Evolutionary conservation across 2,329 filamentous ascomycete genomes (phyloP).

Genomic region (Juglanconis juglandina): DNA sequence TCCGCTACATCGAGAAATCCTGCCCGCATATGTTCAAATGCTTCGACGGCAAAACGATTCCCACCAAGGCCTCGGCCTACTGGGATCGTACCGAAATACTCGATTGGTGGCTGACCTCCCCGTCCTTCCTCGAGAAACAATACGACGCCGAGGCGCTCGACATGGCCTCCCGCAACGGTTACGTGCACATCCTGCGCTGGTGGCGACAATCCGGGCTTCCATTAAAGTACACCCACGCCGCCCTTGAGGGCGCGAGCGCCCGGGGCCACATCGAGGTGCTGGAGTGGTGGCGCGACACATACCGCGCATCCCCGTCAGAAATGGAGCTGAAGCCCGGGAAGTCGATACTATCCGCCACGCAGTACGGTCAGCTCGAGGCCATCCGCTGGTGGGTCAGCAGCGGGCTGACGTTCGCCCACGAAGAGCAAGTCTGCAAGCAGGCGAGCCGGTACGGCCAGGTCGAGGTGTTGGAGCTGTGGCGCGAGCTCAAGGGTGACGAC

Average conservation of each 20-base stretch:
- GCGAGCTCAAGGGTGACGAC: conserved; percentile 63
- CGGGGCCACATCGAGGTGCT: conserved; percentile 82
- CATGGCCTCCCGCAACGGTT: conserved; percentile 80
- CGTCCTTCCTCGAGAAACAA: conserved; percentile 78
- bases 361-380: conserved; percentile 73
- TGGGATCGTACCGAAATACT: conserved; percentile 82
- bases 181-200: conserved; percentile 88
- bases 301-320: conserved; percentile 50
- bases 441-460: conserved; percentile 84
- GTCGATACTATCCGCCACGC: conserved; percentile 77
- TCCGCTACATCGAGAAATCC: conserved; percentile 64
- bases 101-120: conserved; percentile 85
- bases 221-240: conserved; percentile 80
- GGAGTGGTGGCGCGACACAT: conserved; percentile 86
- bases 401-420: conserved; percentile 73
- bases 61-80: conserved; percentile 82
- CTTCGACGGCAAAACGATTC: conserved; percentile 79
- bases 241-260: conserved; percentile 81
- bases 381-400: conserved; percentile 87
- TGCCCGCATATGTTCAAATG: conserved; percentile 75
- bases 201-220: conserved; percentile 71
- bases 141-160: conserved; percentile 84
- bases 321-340: conserved; percentile 75
- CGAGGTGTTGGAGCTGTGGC: conserved; percentile 79
- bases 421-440: conserved; percentile 78